These are phyloP conservation scores for Coniochaeta sp. DNA, from an alignment of 2,329 filamentous ascomycete genomes.

Conservation along the genomic window DNA sequence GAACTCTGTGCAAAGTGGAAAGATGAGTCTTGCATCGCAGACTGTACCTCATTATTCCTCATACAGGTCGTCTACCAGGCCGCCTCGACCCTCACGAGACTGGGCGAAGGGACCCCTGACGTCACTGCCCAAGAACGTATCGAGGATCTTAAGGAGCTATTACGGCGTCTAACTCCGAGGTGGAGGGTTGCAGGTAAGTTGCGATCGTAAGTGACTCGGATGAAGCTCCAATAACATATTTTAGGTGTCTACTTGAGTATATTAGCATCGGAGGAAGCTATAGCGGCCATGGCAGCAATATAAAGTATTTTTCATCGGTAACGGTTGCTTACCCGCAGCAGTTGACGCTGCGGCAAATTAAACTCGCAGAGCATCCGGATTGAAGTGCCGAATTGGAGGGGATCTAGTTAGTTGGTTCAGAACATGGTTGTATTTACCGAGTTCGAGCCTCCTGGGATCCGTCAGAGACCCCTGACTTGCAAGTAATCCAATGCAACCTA, in stretches of 20 bases:
- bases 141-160: not conserved
- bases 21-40: not conserved
- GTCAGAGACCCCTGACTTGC: too few relatives aligned
- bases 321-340: too few relatives aligned
- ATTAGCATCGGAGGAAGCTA: not conserved
- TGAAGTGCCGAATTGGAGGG: too few relatives aligned
- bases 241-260: not conserved
- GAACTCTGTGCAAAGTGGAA: not conserved
- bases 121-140: not conserved
- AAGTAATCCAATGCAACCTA: too few relatives aligned
- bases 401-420: too few relatives aligned
- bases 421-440: too few relatives aligned
- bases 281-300: not conserved
- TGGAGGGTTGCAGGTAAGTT: not conserved
- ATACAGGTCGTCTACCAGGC: constrained; percentile 4
- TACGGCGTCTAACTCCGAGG: not conserved
- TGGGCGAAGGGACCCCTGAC: not conserved
- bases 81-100: not conserved
- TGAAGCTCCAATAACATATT: not conserved
- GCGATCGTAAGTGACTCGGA: not conserved
- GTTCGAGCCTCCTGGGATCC: too few relatives aligned
- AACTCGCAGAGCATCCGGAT: too few relatives aligned
- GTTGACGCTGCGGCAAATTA: too few relatives aligned
- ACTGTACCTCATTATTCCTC: not conserved
- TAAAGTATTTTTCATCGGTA: too few relatives aligned